phyloP scores from a whole-genome alignment of 352 stramenopile species.

The Phytophthora kernoviae region DNA sequence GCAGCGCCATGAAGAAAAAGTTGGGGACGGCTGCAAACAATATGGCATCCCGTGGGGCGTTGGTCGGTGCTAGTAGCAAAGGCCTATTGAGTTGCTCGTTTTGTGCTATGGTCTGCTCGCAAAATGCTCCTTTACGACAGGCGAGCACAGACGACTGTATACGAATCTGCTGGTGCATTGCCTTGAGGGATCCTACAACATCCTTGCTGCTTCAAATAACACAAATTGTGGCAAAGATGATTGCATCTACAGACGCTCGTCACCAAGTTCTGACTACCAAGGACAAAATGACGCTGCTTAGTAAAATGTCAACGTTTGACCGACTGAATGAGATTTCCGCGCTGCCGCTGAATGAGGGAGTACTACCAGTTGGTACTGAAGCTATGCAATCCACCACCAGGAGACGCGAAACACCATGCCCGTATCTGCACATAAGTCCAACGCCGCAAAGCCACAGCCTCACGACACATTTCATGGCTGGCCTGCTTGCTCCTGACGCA shows the following conservation, averaged over 20 bases:
- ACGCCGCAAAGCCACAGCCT: conserved; percentile 66
- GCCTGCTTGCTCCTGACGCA: conserved; percentile 75
- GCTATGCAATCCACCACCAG: conserved; percentile 61
- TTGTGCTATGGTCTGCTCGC: conserved; percentile 79
- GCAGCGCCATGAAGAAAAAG: conserved; percentile 54
- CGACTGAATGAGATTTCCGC: conserved; percentile 86
- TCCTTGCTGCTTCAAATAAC: conserved; percentile 85
- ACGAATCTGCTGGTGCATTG: conserved; percentile 86
- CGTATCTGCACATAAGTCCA: conserved; percentile 73
- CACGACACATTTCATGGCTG: conserved; percentile 80
- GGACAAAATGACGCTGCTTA: conserved; percentile 88
- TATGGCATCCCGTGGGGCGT: conserved; percentile 25
- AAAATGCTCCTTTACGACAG: conserved; percentile 77
- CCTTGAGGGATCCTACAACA: conserved; percentile 84
- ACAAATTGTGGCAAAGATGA: conserved; percentile 73
- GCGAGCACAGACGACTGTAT: conserved; percentile 79
- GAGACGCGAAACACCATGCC: conserved; percentile 55
- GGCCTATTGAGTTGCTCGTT: conserved; percentile 82
- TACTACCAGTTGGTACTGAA: conserved; percentile 83
- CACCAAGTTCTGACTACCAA: conserved; percentile 83
- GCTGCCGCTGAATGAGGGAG: conserved; percentile 76
- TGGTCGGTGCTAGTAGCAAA: conserved; percentile 42
- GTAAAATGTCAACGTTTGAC: conserved; percentile 88
- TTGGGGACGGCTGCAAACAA: conserved; percentile 19
- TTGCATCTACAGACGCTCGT: conserved; percentile 49